Evolutionary conservation across 495 filamentous ascomycete species (phyloP), one percentile per base, ranked within the genome.

Genomic region (Copromyces sp.): DNA sequence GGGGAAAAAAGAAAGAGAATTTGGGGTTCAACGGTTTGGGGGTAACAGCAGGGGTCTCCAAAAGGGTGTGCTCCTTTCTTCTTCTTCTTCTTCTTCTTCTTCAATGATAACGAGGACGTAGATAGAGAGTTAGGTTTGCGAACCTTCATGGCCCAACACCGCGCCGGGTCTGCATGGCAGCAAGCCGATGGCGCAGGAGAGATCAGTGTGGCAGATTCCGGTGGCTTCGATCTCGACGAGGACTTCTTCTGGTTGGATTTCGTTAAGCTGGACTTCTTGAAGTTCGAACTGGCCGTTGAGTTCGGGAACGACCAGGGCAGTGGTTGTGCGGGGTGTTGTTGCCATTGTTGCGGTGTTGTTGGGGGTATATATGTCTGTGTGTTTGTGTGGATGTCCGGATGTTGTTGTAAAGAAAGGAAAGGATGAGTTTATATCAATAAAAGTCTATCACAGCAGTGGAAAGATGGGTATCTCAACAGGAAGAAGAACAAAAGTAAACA

Each of bases 191-290:
- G 77, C 83, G 80, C 41, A 85, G 72, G 69, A 84, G 78, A 90
- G 90, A 82, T 94, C 92, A 75, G 86, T 90, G 71, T 92, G 91
- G 81, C 92, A 94, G 77, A 94, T 91, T 68, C 92, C 91, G 4
- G 90, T 93, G 80, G 87, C 90, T 73, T 86, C 87, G 77, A 93
- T 89, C 72, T 90, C 87, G 76, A 93, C 86, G 71, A 94, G 80
- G 69, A 94, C 90, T 82, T 93, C 90, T 78, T 89, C 86, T n/a
- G 89, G 84, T 68, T 86, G 73, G 42, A 78, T 73, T 14, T 40
- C 72, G 68, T 71, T 20, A 69, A 80, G 77, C 68, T 72, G 71
- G 42, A 80, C 69, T 35, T 74, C 45, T 8, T 69, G 61, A 12
- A 80, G 75, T 53, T 71, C 71, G 29, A 80, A 80, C 38, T 73